A percentile compares a stretch with the other conserved stretches of the same genome.
Conservation (phyloP, 495 filamentous ascomycete genomes). For the Hypoxylon rickii region DNA sequence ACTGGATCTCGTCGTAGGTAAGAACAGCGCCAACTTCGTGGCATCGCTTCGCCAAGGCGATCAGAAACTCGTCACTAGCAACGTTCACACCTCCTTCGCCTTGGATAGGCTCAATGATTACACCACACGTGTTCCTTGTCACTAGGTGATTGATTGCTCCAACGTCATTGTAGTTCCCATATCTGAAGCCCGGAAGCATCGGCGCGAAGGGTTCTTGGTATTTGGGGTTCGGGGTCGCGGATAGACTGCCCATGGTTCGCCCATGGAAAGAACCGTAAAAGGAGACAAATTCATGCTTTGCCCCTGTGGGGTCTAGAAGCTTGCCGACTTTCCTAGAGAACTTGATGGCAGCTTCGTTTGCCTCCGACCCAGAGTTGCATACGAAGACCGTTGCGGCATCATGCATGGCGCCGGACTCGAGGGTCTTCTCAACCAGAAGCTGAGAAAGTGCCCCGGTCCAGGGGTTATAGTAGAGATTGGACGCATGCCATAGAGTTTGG, state of each 20-base stretch:
- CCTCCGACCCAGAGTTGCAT: conserved; percentile 92
- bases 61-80: conserved; percentile 78
- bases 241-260: conserved; percentile 89
- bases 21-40: conserved; percentile 85
- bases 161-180: conserved; percentile 84
- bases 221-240: conserved; percentile 96
- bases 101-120: conserved; percentile 98
- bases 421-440: conserved; percentile 78
- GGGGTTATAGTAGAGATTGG: conserved; percentile 94
- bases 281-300: conserved; percentile 82
- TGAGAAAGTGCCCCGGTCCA: conserved; percentile 89
- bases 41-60: conserved; percentile 77
- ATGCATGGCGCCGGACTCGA: conserved; percentile 76
- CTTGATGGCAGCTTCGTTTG: conserved; percentile 97
- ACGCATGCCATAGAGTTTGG: conserved; percentile 81
- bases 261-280: conserved; percentile 95
- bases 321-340: conserved; percentile 92
- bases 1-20: conserved; percentile 97
- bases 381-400: conserved; percentile 83
- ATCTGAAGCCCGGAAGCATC: conserved; percentile 91
- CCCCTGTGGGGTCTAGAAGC: conserved; percentile 66
- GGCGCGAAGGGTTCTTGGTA: conserved; percentile 94
- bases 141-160: conserved; percentile 70
- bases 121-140: conserved; percentile 84
- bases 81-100: conserved; percentile 93